Conservation (phyloP, 1,284 basidiomycete genomes). For the Veloboletus limbatus region DNA sequence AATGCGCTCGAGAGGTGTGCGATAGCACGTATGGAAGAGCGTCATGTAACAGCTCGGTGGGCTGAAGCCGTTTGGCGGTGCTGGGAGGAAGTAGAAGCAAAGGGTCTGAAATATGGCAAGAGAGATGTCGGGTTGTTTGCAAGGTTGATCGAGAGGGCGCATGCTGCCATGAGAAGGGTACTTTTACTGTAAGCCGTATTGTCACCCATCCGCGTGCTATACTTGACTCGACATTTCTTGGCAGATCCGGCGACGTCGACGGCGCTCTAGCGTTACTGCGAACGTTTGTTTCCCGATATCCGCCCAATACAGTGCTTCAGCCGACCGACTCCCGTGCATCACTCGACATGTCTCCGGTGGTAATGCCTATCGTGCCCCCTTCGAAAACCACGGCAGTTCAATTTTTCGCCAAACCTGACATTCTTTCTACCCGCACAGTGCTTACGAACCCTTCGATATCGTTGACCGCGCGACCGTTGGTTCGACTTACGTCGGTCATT, state of each 20-base stretch:
- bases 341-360: neutral
- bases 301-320: conserved; percentile 42
- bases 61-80: conserved; percentile 57
- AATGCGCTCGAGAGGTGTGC: conserved; percentile 70
- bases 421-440: conserved; percentile 54
- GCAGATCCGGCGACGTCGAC: conserved; percentile 50
- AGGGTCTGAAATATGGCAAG: conserved; percentile 24
- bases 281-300: conserved; percentile 57
- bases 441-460: conserved; percentile 33
- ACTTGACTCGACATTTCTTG: neutral
- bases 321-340: neutral
- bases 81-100: conserved; percentile 50
- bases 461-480: conserved; percentile 52
- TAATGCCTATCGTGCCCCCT: neutral
- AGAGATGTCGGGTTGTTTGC: conserved; percentile 26
- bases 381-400: conserved; percentile 6
- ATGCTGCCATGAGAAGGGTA: conserved; percentile 62
- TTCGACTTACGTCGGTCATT: conserved; percentile 51
- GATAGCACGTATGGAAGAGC: conserved; percentile 45
- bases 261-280: conserved; percentile 52
- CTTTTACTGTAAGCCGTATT: conserved; percentile 50
- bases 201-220: neutral
- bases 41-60: conserved; percentile 45
- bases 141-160: conserved; percentile 57
- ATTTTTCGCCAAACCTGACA: conserved; percentile 37